Percentiles rank a stretch among this genome's conserved stretches.
Conservation (phyloP, 306 rosid genomes). For the Inga oerstediana region DNA sequence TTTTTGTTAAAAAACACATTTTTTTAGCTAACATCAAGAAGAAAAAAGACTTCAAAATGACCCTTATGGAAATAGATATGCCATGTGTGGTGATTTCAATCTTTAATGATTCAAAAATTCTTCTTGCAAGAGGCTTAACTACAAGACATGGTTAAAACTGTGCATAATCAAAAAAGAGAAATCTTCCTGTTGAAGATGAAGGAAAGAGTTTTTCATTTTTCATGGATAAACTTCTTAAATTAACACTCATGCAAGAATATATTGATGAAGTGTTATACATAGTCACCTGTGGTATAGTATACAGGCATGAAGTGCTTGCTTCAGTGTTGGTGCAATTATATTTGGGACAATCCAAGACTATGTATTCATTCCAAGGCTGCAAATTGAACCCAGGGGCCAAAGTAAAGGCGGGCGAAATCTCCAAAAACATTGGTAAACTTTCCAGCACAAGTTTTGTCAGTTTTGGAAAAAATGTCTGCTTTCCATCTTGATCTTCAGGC, state of each 20-base stretch:
- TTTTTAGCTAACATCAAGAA: neutral
- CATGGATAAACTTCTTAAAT: no score
- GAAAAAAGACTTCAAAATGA: neutral
- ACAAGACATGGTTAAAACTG: neutral
- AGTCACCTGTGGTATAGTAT: neutral
- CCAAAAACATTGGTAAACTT: neutral
- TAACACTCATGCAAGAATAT: no score
- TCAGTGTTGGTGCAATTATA: neutral
- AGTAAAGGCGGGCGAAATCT: neutral
- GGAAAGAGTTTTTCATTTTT: no score
- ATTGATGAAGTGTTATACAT: neutral
- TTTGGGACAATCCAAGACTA: neutral
- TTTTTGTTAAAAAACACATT: neutral
- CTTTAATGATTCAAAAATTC: neutral
- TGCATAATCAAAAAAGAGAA: no score
- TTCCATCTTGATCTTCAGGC: neutral
- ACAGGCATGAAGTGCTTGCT: neutral
- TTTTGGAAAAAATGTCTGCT: neutral
- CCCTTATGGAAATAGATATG: neutral
- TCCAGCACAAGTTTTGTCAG: neutral
- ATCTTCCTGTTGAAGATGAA: no score
- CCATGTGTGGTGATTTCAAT: neutral
- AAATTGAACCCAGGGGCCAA: neutral
- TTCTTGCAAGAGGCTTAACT: neutral
- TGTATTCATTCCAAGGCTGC: neutral